These are phyloP conservation scores for Hypoxylon sp. DNA, from an alignment of 2,329 filamentous ascomycete species.

Conservation along the genomic window DNA sequence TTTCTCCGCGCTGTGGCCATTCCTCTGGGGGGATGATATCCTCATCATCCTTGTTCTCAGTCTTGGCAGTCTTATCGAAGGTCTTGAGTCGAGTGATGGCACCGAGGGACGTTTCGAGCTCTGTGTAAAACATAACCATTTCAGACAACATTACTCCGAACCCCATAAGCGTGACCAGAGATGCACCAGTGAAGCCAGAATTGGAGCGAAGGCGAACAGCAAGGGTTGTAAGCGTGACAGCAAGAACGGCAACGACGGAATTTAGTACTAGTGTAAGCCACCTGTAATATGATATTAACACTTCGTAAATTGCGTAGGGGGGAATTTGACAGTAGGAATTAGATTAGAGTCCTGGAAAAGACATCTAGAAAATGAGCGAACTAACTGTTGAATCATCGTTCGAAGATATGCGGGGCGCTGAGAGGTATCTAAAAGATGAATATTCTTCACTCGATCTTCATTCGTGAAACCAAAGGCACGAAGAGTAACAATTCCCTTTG, in stretches of 20 bases:
- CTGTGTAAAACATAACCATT: slow-evolving; percentile 52
- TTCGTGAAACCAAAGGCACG: slow-evolving; percentile 66
- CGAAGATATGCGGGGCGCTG: slow-evolving; percentile 68
- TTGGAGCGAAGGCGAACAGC: slow-evolving; percentile 47
- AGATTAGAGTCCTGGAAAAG: neutral
- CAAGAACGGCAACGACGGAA: slow-evolving; percentile 47
- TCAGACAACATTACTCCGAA: slow-evolving; percentile 51
- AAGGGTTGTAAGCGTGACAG: slow-evolving; percentile 46
- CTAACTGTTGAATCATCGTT: slow-evolving; percentile 61
- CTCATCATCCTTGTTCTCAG: slow-evolving; percentile 48
- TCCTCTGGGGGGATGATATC: slow-evolving; percentile 47
- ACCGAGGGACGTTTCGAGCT: slow-evolving; percentile 55
- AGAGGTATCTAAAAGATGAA: slow-evolving; percentile 62
- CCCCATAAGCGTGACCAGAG: slow-evolving; percentile 54
- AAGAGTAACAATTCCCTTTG: slow-evolving; percentile 64
- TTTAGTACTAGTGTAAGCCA: slow-evolving; percentile 48
- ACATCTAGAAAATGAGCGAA: neutral
- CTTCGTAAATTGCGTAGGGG: neutral
- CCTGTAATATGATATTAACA: slow-evolving; percentile 26
- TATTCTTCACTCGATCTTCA: slow-evolving; percentile 60
- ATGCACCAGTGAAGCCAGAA: slow-evolving; percentile 50
- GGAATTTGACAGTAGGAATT: neutral
- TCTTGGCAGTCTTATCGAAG: slow-evolving; percentile 47
- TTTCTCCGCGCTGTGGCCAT: slow-evolving; percentile 52
- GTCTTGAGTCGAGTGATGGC: slow-evolving; percentile 52